Evolutionary conservation across 768 basidiomycete species (phyloP), one percentile per base, ranked within the genome.

Genomic region (Naematelia aurantialba): DNA sequence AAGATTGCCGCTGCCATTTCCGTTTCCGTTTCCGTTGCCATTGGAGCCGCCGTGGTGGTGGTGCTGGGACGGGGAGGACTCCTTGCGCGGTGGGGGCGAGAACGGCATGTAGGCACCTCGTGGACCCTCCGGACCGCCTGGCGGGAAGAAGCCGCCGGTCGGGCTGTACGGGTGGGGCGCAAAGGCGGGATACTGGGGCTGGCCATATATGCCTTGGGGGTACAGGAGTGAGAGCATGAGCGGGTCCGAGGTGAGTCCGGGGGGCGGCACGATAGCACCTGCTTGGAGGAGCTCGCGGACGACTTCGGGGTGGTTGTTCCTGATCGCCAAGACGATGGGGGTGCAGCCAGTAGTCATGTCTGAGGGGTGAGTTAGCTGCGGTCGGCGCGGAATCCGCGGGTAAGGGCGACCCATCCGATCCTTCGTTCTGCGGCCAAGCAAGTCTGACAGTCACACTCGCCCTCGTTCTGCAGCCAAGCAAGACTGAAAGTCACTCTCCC

Each of bases 241-340:
- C 0, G 70, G 73, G 55, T 75, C 73, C 51, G 53, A 61, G 39
- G 75, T 76, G 30, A 74, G 61, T 56, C 68, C 65, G 19, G 75
- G 70, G 24, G 73, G 75, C 49, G 75, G 75, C 19, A 73, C 65
- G 53, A 75, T 74, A 11, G 75, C 75, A 17, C 75, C 75, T 4
- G 73, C 75, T 13, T 63, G 53, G 19, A 75, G 49, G 10, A 76
- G 65, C 54, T 75, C 73, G 21, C 68, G 62, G 12, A 75, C 73
- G n/a, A 75, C 64, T 11, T 74, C 73, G 53, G 61, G 59, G 52
- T 76, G 70, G 51, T 68, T 68, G 55, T 58, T 60, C 49, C 74
- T 68, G 47, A 76, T 74, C 30, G 73, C 75, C 29, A 72, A 67
- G 29, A 76, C 67, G 57, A 76, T 75, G 14, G 75, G 75, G 10